phyloP scores from a whole-genome alignment of 2,329 filamentous ascomycete species.

The Cadophora sp. region DNA sequence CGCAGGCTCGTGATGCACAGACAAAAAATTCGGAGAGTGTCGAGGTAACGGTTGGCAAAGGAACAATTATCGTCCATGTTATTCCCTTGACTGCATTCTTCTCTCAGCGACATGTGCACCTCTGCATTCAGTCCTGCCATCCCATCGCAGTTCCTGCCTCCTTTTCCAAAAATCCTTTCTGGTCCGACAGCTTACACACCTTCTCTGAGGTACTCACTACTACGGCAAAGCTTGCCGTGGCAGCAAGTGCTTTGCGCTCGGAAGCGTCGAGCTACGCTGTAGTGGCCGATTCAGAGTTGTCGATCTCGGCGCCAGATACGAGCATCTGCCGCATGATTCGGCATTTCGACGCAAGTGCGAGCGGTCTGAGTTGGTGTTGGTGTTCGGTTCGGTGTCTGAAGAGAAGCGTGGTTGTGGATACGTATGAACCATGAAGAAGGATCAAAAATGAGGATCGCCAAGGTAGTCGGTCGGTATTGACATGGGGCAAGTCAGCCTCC shows the following conservation, averaged over 20 bases:
- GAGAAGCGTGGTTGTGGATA: not conserved
- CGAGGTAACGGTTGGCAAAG: not conserved
- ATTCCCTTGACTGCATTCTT: not conserved
- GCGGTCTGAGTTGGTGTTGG: not conserved
- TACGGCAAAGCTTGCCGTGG: not conserved
- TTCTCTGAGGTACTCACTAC: not conserved
- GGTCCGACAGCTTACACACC: not conserved
- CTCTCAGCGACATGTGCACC: not conserved
- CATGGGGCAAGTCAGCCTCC: not conserved
- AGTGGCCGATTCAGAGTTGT: not conserved
- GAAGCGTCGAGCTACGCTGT: not conserved
- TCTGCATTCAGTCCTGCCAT: not conserved
- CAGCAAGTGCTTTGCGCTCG: not conserved
- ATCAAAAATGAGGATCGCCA: slow-evolving; percentile 3
- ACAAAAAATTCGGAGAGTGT: not conserved
- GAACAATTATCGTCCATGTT: not conserved
- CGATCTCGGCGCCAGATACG: slow-evolving; percentile 6
- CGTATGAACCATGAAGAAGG: not conserved
- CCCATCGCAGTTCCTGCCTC: not conserved
- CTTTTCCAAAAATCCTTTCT: not conserved
- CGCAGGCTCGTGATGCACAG: not conserved
- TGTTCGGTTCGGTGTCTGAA: not conserved
- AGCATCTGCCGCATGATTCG: not conserved
- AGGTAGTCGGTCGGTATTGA: not conserved
- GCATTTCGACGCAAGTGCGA: not conserved